phyloP scores from a whole-genome alignment of 106 monocot genomes.

The Allium sativum region DNA sequence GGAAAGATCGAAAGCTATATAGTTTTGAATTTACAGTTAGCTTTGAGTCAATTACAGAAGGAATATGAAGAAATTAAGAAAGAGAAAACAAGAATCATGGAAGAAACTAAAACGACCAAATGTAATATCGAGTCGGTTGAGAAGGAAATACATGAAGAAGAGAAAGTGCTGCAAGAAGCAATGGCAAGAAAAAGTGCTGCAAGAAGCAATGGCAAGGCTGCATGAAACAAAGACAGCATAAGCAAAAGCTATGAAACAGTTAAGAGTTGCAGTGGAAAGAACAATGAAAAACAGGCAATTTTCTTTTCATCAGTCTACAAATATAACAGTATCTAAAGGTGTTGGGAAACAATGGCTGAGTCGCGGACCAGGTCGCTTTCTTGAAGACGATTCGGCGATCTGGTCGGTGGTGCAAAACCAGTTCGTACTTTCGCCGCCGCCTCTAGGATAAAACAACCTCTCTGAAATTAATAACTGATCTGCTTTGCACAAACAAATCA shows the following conservation, averaged over 20 bases:
- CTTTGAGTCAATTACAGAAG: constrained; percentile 31
- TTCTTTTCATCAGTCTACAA: not conserved
- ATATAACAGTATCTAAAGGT: constrained; percentile 38
- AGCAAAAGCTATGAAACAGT: constrained; percentile 29
- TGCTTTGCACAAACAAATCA: too few species aligned
- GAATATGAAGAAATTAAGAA: constrained; percentile 31
- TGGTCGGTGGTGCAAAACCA: too few species aligned
- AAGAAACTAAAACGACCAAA: constrained; percentile 21
- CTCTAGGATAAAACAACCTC: too few species aligned
- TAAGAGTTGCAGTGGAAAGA: constrained; percentile 31
- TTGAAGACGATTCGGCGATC: too few species aligned
- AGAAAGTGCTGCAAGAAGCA: constrained; percentile 28
- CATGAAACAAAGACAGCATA: constrained; percentile 44
- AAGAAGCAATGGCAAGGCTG: constrained; percentile 41
- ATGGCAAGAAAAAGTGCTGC: too few species aligned
- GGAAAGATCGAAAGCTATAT: constrained; percentile 37
- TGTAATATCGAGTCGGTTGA: constrained; percentile 19
- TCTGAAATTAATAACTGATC: too few species aligned
- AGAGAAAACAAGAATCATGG: constrained; percentile 20
- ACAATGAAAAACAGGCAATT: constrained; percentile 14
- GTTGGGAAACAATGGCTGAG: too few species aligned
- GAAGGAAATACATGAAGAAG: constrained; percentile 7
- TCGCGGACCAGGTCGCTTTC: too few species aligned
- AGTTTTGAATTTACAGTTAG: constrained; percentile 27
- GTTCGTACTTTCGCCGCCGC: too few species aligned